A percentile compares a stretch with the other conserved stretches of the same genome.
Evolutionary conservation across 805 yeast species (phyloP).

Genomic region (Barnettozyma vustinii): DNA sequence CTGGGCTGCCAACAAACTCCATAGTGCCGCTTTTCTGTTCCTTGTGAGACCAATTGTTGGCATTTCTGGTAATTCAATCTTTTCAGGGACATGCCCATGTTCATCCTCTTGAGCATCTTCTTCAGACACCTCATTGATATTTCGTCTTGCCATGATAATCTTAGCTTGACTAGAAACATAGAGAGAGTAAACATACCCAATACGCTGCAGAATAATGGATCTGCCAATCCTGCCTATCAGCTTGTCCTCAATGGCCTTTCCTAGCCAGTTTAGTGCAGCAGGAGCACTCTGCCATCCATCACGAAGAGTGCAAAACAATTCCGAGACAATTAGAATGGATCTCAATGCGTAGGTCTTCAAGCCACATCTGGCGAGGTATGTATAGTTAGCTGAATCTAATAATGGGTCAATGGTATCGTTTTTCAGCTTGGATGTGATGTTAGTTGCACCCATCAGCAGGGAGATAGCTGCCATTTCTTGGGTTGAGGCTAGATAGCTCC

Average conservation of each 20-base stretch:
- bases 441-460: constrained; percentile 50
- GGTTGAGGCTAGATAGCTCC: constrained; percentile 75
- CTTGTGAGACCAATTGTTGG: constrained; percentile 52
- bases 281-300: constrained; percentile 40
- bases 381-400: constrained; percentile 63
- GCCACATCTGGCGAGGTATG: constrained; percentile 67
- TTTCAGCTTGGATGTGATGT: constrained; percentile 36
- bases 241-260: constrained; percentile 41
- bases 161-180: constrained; percentile 36
- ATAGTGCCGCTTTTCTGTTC: constrained; percentile 67
- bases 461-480: constrained; percentile 85
- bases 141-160: constrained; percentile 25
- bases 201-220: constrained; percentile 47
- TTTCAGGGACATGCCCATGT: constrained; percentile 27
- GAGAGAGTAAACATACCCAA: constrained; percentile 46
- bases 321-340: constrained; percentile 61
- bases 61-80: constrained; percentile 32
- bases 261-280: constrained; percentile 38
- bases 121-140: constrained; percentile 11
- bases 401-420: constrained; percentile 43
- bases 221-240: constrained; percentile 41
- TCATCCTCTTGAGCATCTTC: constrained; percentile 8
- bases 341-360: constrained; percentile 67
- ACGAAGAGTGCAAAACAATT: constrained; percentile 47
- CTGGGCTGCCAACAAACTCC: constrained; percentile 69